Conservation (phyloP, 306 rosid species). For the Gleditsia sinensis region DNA sequence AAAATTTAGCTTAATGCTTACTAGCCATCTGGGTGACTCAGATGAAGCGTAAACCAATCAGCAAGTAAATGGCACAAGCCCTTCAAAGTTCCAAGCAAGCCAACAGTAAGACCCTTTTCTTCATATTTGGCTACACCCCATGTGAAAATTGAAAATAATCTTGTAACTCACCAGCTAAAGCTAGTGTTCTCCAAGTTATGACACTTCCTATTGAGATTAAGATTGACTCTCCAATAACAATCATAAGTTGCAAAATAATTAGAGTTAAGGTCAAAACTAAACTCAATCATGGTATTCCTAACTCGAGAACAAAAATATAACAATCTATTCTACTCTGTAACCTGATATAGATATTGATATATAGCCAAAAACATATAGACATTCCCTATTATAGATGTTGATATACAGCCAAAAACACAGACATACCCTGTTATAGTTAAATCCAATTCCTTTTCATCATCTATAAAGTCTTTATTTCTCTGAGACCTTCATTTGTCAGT, state of each 20-base stretch:
- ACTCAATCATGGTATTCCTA: neutral
- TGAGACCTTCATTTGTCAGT: slow-evolving; percentile 50
- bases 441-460: slow-evolving; percentile 35
- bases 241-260: slow-evolving; percentile 58
- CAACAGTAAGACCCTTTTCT: neutral
- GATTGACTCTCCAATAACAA: slow-evolving; percentile 67
- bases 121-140: too few relatives aligned
- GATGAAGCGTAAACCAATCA: slow-evolving; percentile 73
- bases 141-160: slow-evolving; percentile 5
- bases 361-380: too few relatives aligned
- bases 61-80: slow-evolving; percentile 60
- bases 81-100: slow-evolving; percentile 48
- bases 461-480: slow-evolving; percentile 47
- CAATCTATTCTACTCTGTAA: slow-evolving; percentile 26
- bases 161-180: slow-evolving; percentile 51
- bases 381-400: too few relatives aligned
- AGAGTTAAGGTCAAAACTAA: slow-evolving; percentile 19
- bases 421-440: too few relatives aligned
- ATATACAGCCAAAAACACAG: too few relatives aligned
- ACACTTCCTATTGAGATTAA: slow-evolving; percentile 63
- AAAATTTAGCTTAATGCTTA: slow-evolving; percentile 30
- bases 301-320: neutral
- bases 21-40: slow-evolving; percentile 94
- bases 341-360: too few relatives aligned
- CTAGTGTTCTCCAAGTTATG: slow-evolving; percentile 62